Conservation (phyloP, 1,284 basidiomycete species). For the Spongiforma sp. region DNA sequence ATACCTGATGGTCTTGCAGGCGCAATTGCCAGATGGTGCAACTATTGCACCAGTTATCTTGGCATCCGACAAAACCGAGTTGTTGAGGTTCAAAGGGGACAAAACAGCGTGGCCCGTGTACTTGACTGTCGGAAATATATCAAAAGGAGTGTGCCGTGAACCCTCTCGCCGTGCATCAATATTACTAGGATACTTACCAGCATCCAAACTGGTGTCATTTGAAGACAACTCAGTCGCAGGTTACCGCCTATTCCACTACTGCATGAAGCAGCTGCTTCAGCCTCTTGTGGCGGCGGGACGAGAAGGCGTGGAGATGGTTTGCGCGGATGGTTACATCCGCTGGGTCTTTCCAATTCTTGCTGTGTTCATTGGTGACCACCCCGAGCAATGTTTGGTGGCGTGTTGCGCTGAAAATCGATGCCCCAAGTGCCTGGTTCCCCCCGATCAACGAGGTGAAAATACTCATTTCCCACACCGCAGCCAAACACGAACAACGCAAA, state of each 20-base stretch:
- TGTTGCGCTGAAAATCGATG: not conserved
- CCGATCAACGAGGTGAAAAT: not conserved
- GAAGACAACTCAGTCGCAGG: not conserved
- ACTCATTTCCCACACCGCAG: not conserved
- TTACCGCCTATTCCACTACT: not conserved
- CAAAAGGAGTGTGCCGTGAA: not conserved
- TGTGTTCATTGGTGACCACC: not conserved
- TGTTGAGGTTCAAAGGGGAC: not conserved
- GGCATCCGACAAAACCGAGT: not conserved
- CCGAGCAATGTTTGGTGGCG: not conserved
- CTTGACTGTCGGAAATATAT: not conserved
- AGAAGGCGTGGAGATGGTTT: not conserved
- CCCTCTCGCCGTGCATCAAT: not conserved
- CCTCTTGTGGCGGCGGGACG: not conserved
- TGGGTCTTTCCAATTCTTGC: not conserved
- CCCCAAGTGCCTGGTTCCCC: not conserved
- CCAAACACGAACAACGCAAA: not conserved
- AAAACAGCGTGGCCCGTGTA: not conserved
- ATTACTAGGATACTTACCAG: not conserved
- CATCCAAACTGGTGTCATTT: not conserved
- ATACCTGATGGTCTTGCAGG: not conserved
- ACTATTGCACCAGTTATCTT: not conserved
- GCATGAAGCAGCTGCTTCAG: not conserved
- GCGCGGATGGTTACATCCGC: not conserved
- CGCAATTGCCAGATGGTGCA: not conserved